Evolutionary conservation across 108 stramenopile species (phyloP).

Genomic region (Skeletonema marinoi): DNA sequence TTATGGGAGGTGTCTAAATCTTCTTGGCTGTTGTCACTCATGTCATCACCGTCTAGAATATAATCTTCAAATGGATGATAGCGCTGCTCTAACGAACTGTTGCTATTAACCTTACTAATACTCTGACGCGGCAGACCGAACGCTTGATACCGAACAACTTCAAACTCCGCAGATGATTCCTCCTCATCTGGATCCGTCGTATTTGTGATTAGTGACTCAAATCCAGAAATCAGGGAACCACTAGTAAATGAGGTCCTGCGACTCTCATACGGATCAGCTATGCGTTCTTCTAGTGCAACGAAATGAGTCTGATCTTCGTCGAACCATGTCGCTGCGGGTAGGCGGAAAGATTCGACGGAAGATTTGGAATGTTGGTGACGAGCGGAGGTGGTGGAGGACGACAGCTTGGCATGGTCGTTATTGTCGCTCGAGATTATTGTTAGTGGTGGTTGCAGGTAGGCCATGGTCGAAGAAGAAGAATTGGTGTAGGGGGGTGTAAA

Average conservation of each 20-base stretch:
- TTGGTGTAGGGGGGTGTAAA: background rate
- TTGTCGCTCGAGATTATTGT: constrained; percentile 29
- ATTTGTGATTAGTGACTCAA: background rate
- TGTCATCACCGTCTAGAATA: no score
- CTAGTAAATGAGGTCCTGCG: background rate
- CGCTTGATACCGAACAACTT: constrained; percentile 39
- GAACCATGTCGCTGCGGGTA: constrained; percentile 45
- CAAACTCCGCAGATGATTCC: background rate
- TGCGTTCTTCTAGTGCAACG: constrained; percentile 19
- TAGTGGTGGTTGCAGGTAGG: constrained; percentile 28
- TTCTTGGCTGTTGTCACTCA: background rate
- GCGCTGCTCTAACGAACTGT: background rate
- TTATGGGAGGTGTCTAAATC: background rate
- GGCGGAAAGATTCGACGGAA: background rate
- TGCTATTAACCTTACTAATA: background rate
- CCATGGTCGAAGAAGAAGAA: constrained; percentile 8
- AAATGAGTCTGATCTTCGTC: constrained; percentile 43
- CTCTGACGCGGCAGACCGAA: constrained; percentile 24
- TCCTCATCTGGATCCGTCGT: background rate
- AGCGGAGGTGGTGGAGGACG: background rate
- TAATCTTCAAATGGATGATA: background rate
- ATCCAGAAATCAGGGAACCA: constrained; percentile 1
- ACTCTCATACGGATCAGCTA: background rate
- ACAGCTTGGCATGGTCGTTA: background rate
- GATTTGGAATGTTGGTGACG: background rate